Conservation (phyloP, 2,329 filamentous ascomycete species). For the Colletotrichum orchidophilum region DNA sequence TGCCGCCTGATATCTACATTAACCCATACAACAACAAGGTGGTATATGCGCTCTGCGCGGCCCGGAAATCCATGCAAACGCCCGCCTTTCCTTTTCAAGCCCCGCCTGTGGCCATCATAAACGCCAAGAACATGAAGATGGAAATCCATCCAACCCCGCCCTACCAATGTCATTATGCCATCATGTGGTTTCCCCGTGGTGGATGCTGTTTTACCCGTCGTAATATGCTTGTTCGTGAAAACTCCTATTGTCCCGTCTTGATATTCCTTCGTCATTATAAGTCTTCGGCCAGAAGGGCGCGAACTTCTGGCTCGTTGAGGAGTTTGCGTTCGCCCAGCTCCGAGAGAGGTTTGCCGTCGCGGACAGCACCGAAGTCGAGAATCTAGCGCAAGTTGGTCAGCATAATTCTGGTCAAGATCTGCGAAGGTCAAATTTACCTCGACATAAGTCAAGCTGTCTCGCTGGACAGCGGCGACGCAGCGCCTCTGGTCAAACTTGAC, state of each 20-base stretch:
- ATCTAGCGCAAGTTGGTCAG: conserved; percentile 66
- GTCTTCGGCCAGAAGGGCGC: conserved; percentile 59
- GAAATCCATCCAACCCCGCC: conserved; percentile 16
- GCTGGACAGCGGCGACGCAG: conserved; percentile 95
- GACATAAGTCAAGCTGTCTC: conserved; percentile 91
- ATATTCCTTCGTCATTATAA: conserved; percentile 14
- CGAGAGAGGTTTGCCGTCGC: conserved; percentile 82
- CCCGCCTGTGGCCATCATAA: conserved; percentile 12
- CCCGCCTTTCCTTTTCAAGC: conserved; percentile 18
- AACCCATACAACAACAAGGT: conserved; percentile 30
- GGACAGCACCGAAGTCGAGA: conserved; percentile 93
- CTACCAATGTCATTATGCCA: conserved; percentile 23
- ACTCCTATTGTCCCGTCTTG: conserved; percentile 12
- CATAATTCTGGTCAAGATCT: background rate
- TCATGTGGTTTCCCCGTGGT: conserved; percentile 15
- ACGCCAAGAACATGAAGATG: conserved; percentile 24
- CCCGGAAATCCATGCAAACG: conserved; percentile 4
- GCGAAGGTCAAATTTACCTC: conserved; percentile 71
- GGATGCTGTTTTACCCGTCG: conserved; percentile 27
- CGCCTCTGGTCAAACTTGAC: conserved; percentile 96
- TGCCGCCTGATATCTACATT: conserved; percentile 26
- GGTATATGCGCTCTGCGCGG: conserved; percentile 30
- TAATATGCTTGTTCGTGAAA: conserved; percentile 27
- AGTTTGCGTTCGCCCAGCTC: conserved; percentile 82
- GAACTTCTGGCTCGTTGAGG: conserved; percentile 66